Conservation (phyloP, 1,139 yeast species). For the Zygoascus meyerae region DNA sequence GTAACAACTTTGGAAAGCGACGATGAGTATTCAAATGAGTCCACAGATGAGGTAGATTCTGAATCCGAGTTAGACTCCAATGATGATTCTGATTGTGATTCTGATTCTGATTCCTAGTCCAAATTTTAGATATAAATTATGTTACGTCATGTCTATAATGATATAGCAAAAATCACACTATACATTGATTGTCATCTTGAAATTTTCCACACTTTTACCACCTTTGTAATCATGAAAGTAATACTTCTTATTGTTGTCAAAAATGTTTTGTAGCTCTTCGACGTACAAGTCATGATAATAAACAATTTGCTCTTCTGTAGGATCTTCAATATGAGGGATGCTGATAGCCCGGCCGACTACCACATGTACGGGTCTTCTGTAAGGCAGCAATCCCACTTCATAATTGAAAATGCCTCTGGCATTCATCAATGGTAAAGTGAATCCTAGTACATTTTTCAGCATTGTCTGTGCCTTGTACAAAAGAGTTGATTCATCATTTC, state of each 20-base stretch:
- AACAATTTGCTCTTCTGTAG: slow-evolving; percentile 48
- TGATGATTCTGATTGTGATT: too few species aligned
- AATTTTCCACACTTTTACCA: slow-evolving; percentile 10
- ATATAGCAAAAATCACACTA: slow-evolving; percentile 9
- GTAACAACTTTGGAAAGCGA: slow-evolving; percentile 36
- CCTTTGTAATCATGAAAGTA: slow-evolving; percentile 30
- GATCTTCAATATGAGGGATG: slow-evolving; percentile 49
- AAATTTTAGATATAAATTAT: slow-evolving; percentile 6
- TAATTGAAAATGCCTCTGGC: slow-evolving; percentile 92
- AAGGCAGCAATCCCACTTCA: slow-evolving; percentile 88
- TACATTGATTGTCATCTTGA: slow-evolving; percentile 21
- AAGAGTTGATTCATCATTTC: slow-evolving; percentile 51
- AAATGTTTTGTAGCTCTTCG: slow-evolving; percentile 59
- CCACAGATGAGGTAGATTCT: slow-evolving; percentile 19
- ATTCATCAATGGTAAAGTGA: slow-evolving; percentile 85
- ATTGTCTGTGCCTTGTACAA: slow-evolving; percentile 56
- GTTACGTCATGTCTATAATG: not conserved
- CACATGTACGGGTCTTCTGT: slow-evolving; percentile 70
- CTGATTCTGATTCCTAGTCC: not conserved
- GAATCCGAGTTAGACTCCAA: too few species aligned
- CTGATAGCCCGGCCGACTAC: slow-evolving; percentile 69
- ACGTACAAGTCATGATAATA: slow-evolving; percentile 69
- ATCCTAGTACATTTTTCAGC: slow-evolving; percentile 66
- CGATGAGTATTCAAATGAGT: slow-evolving; percentile 30
- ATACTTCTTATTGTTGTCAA: slow-evolving; percentile 60